Percentiles rank a stretch among this genome's conserved stretches.
These are phyloP conservation scores for Diplodia intermedia DNA, from an alignment of 2,329 filamentous ascomycete genomes.

Conservation along the genomic window DNA sequence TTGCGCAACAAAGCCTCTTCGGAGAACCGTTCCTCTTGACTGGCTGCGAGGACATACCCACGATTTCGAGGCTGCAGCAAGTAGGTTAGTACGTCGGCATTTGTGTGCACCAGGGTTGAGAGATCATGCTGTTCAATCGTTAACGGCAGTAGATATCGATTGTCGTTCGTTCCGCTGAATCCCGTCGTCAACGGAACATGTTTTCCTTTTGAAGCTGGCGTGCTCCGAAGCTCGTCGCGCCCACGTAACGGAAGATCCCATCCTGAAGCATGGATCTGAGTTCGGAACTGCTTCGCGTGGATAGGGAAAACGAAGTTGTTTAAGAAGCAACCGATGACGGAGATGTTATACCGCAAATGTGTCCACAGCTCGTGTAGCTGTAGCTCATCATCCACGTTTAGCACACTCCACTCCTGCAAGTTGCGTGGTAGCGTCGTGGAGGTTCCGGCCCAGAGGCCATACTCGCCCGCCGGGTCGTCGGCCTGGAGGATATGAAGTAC, in stretches of 20 bases:
- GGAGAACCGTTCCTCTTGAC: conserved; percentile 48
- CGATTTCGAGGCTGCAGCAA: conserved; percentile 62
- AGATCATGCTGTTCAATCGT: conserved; percentile 69
- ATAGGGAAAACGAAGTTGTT: conserved; percentile 70
- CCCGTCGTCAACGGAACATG: conserved; percentile 62
- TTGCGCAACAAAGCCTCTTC: conserved; percentile 57
- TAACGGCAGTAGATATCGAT: conserved; percentile 63
- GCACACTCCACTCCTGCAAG: conserved; percentile 59
- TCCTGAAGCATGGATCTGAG: conserved; percentile 69
- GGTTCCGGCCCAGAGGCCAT: conserved; percentile 61
- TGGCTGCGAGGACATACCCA: conserved; percentile 51
- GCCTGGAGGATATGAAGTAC: conserved; percentile 61
- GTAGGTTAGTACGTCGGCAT: conserved; percentile 67
- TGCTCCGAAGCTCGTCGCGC: no score
- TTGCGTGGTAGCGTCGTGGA: conserved; percentile 53
- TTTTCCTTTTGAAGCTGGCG: background rate
- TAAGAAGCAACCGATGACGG: conserved; percentile 68
- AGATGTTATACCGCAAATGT: conserved; percentile 57
- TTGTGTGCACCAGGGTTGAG: conserved; percentile 62
- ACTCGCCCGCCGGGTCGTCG: conserved; percentile 64
- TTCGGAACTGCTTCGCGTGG: conserved; percentile 68
- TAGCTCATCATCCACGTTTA: conserved; percentile 65
- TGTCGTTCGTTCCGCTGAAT: conserved; percentile 76
- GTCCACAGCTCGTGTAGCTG: conserved; percentile 62
- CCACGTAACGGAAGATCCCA: conserved; percentile 68